These are phyloP conservation scores for Pythium utonaiense DNA, from an alignment of 352 stramenopile species.

Conservation along the genomic window DNA sequence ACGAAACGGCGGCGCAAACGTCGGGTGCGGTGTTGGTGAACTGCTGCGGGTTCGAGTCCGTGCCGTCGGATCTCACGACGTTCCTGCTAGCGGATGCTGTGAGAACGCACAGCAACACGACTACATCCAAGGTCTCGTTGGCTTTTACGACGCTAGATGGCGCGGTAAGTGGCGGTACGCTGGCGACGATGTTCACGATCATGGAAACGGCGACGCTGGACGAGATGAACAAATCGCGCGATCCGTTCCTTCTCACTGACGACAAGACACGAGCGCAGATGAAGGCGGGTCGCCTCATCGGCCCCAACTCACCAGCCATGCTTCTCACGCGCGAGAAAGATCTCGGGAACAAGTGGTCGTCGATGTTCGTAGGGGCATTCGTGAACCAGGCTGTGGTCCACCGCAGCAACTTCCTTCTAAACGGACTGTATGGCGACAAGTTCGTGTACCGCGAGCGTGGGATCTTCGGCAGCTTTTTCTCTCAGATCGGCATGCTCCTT, in stretches of 20 bases:
- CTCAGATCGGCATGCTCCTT: conserved; percentile 37
- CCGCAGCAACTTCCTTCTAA: conserved; percentile 58
- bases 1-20: conserved; percentile 41
- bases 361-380: conserved; percentile 70
- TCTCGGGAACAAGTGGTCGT: conserved; percentile 48
- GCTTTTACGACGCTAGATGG: conserved; percentile 53
- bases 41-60: conserved; percentile 88
- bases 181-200: conserved; percentile 51
- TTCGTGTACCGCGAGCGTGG: conserved; percentile 70
- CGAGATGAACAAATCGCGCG: conserved; percentile 32
- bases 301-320: conserved; percentile 32
- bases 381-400: conserved; percentile 85
- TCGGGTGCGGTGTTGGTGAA: conserved; percentile 82
- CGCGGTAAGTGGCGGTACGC: conserved; percentile 56
- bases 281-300: conserved; percentile 24
- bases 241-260: conserved; percentile 66
- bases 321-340: conserved; percentile 67
- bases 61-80: conserved; percentile 84
- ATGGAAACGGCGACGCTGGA: conserved; percentile 48
- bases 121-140: conserved; percentile 35
- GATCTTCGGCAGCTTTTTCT: conserved; percentile 43
- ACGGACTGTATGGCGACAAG: conserved; percentile 50
- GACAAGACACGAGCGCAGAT: conserved; percentile 37
- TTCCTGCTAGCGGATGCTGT: conserved; percentile 73
- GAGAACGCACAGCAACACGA: conserved; percentile 38